Base-by-base conservation (phyloP, 768 basidiomycete genomes). In the Lactarius akahatsu region DNA sequence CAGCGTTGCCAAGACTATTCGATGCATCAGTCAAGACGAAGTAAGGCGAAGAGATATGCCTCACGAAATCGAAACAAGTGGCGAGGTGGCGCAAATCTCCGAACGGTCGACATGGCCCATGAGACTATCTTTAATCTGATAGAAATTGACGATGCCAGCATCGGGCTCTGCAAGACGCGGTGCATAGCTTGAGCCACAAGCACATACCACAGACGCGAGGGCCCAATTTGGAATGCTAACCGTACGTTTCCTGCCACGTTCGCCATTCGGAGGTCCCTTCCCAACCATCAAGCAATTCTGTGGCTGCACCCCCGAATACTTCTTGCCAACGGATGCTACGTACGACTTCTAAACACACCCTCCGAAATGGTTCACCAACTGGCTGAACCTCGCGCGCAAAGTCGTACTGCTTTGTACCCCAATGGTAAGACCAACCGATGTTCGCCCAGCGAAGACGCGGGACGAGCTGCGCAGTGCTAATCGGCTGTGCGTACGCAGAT, bases 21-120 rank as follows among this genome's bases (percentile, higher is more conserved):
- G 6, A 15, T 8, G 32, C 23, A 62, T 57, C 56, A 52, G 57
- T 41, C 30, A 41, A 32, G 16, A 41, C n/a, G 8, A 23, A n/a
- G 41, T 41, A 57, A 23, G 32, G 60, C 40, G 15, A 30, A 36
- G 32, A 50, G 36, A 38, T n/a, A 3, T 20, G 9, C 76, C 90
- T 72, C 70, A 96, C 95, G 95, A 97, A 59, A 99, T 87, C 0
- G 94, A 97, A 6, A 98, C 92, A 0, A 99, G 83, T 0, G 96
- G 96, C 0, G 93, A 89, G 5, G 92, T 92, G 2, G 93, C 87
- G 71, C 95, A 96, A 10, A 96, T 83, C 77, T 99, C 96, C 26
- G 96, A 94, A 23, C 92, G 90, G 76, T 99, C 96, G n/a, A 97
- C 93, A 75, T 99, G 96, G 0, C 86, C 96, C 90, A 98, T 98